phyloP scores from a whole-genome alignment of 495 filamentous ascomycete genomes.

The Patellaria atrata region DNA sequence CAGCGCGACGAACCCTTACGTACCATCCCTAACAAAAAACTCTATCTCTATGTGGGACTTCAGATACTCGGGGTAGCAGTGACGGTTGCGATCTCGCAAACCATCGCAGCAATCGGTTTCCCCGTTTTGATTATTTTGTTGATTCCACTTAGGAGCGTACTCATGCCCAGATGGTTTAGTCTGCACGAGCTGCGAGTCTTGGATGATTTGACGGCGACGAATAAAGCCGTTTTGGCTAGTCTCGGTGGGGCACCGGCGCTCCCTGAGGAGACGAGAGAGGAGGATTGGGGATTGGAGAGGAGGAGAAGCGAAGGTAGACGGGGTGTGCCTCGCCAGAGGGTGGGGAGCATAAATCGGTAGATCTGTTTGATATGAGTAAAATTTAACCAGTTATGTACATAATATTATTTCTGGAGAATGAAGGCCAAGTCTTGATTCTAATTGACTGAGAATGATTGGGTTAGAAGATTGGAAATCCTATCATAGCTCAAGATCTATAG shows the following conservation, averaged over 20 bases:
- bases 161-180: slow-evolving; percentile 55
- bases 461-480: too few species aligned
- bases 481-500: too few species aligned
- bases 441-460: too few species aligned
- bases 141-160: slow-evolving; percentile 53
- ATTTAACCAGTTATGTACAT: too few species aligned
- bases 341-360: slow-evolving; percentile 7
- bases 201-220: slow-evolving; percentile 38
- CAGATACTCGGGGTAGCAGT: slow-evolving; percentile 65
- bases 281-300: slow-evolving; percentile 6
- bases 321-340: slow-evolving; percentile 8
- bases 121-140: slow-evolving; percentile 71
- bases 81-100: slow-evolving; percentile 83
- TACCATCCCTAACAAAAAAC: slow-evolving; percentile 38
- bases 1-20: slow-evolving; percentile 49
- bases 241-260: slow-evolving; percentile 24
- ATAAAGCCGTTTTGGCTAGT: slow-evolving; percentile 20
- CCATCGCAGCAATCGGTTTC: slow-evolving; percentile 79
- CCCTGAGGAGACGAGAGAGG: slow-evolving; percentile 16
- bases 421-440: too few species aligned
- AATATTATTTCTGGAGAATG: too few species aligned
- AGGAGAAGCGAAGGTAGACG: slow-evolving; percentile 5
- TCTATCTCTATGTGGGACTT: slow-evolving; percentile 58
- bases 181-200: slow-evolving; percentile 50
- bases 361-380: too few species aligned